Conservation (phyloP, 176 grass and related monocot species). For the Aegilops tauschii region DNA sequence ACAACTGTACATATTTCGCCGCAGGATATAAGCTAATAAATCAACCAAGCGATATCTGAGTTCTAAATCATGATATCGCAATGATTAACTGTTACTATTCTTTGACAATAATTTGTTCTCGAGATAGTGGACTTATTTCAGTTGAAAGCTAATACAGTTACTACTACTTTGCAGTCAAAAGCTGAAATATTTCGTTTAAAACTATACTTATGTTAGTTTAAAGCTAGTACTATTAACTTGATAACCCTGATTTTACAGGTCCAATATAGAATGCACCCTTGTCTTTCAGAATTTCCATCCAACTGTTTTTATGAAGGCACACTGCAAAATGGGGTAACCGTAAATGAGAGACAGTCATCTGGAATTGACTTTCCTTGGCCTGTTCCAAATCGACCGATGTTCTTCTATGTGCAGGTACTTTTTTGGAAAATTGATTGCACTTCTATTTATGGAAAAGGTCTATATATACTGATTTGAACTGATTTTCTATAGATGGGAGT, state of each 20-base stretch:
- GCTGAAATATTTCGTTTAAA: neutral
- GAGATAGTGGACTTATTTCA: neutral
- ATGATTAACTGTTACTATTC: neutral
- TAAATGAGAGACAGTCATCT: slow-evolving; percentile 87
- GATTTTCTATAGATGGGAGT: slow-evolving; percentile 88
- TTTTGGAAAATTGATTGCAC: neutral
- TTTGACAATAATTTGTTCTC: neutral
- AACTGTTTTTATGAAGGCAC: slow-evolving; percentile 99
- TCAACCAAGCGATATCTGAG: neutral
- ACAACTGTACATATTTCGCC: neutral
- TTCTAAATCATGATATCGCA: neutral
- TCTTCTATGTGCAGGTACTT: slow-evolving; percentile 98
- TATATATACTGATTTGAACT: slow-evolving; percentile 5
- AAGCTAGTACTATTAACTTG: neutral
- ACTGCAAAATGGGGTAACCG: slow-evolving; percentile 97
- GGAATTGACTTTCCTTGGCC: slow-evolving; percentile 99
- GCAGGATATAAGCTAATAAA: neutral
- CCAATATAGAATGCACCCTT: slow-evolving; percentile 99
- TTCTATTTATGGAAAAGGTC: neutral
- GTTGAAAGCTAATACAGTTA: neutral
- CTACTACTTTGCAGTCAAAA: neutral
- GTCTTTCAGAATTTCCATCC: slow-evolving; percentile 94
- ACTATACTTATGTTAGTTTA: neutral
- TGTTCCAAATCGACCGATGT: slow-evolving; percentile 97
- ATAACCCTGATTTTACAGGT: slow-evolving; percentile 60